These are phyloP conservation scores for Marsdenia floribunda DNA, from an alignment of 257 asterid genomes.

Conservation along the genomic window DNA sequence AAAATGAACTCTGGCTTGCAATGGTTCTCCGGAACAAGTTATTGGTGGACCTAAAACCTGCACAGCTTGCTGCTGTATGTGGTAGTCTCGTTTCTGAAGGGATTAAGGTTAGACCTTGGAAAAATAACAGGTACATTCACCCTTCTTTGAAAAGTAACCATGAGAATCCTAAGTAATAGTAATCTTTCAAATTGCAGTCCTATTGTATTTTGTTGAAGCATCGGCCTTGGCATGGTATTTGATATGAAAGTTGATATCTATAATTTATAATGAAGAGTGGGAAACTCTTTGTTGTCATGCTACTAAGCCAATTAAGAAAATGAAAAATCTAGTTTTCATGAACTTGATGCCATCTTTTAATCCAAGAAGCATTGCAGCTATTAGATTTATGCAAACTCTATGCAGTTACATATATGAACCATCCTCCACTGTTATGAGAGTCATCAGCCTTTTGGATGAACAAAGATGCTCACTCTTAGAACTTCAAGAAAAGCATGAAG, in stretches of 20 bases:
- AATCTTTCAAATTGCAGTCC: neutral
- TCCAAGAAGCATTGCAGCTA: neutral
- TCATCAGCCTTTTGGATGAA: constrained; percentile 59
- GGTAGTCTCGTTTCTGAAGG: constrained; percentile 95
- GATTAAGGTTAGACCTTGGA: constrained; percentile 86
- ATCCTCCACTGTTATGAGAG: constrained; percentile 65
- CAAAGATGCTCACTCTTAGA: constrained; percentile 63
- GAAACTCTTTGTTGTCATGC: neutral
- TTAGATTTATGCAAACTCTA: constrained; percentile 8
- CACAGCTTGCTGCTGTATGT: constrained; percentile 94
- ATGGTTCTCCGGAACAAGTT: constrained; percentile 83
- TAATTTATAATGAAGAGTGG: neutral
- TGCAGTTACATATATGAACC: constrained; percentile 88
- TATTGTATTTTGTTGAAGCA: neutral
- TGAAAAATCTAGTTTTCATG: neutral
- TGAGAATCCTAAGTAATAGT: neutral
- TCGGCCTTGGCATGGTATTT: neutral
- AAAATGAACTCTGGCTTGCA: constrained; percentile 95
- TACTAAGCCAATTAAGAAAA: neutral
- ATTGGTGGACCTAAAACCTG: constrained; percentile 78
- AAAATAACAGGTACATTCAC: constrained; percentile 59
- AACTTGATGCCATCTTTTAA: neutral
- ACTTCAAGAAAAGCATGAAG: constrained; percentile 92
- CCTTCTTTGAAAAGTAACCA: constrained; percentile 2
- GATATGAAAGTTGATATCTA: neutral